Percentiles rank a stretch among this genome's conserved stretches.
These are phyloP conservation scores for Ceratocystis papillata DNA, from an alignment of 2,329 filamentous ascomycete genomes.

Conservation along the genomic window DNA sequence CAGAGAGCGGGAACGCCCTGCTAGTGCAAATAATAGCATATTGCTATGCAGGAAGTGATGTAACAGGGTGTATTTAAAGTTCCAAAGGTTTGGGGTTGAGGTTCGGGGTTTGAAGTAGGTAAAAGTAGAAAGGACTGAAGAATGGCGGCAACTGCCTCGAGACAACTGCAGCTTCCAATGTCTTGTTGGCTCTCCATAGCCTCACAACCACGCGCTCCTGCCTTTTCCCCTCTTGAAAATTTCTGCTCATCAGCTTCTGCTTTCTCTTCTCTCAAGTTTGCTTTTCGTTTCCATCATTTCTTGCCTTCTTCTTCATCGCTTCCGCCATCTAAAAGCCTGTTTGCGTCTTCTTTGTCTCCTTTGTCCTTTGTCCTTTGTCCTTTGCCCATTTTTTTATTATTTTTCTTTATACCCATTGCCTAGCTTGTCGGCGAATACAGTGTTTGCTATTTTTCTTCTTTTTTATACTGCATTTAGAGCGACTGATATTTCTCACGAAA, in stretches of 20 bases:
- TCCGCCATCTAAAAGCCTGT: background rate
- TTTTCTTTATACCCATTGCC: background rate
- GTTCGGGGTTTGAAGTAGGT: background rate
- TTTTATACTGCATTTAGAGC: background rate
- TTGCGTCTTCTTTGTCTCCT: background rate
- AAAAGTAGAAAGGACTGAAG: background rate
- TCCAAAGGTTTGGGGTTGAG: background rate
- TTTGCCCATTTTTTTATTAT: background rate
- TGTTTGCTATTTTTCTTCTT: background rate
- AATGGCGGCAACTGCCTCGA: background rate
- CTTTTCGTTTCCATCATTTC: background rate
- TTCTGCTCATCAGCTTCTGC: background rate
- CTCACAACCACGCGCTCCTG: background rate
- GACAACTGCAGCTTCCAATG: background rate
- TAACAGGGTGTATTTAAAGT: background rate
- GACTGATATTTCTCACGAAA: background rate
- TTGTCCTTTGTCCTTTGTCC: background rate
- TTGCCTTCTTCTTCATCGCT: slow-evolving; percentile 1
- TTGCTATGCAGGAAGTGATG: background rate
- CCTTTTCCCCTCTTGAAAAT: background rate
- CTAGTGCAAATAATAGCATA: no score
- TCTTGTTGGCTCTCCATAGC: background rate
- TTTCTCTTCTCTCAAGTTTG: background rate
- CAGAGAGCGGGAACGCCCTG: background rate
- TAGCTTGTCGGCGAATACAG: no score